A percentile compares a stretch with the other conserved stretches of the same genome.
phyloP scores from a whole-genome alignment of 2,329 filamentous ascomycete genomes.

The Fusarium sp. region DNA sequence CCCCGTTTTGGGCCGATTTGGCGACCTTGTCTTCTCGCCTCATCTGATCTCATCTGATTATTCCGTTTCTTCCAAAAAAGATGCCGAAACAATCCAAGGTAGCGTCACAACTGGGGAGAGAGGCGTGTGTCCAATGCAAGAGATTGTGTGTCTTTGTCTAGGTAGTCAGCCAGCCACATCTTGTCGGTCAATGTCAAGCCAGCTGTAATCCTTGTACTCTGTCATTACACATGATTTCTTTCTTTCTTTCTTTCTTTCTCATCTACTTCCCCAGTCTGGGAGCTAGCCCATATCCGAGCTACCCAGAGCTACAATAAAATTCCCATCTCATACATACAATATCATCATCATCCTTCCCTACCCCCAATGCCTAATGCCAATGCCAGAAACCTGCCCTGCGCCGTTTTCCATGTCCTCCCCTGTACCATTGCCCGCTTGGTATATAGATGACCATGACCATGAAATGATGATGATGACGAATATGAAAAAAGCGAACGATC shows the following conservation, averaged over 20 bases:
- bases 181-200: conserved; percentile 12
- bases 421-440: conserved; percentile 45
- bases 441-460: conserved; percentile 27
- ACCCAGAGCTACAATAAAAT: conserved; percentile 42
- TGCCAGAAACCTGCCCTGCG: conserved; percentile 36
- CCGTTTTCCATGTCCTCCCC: conserved; percentile 24
- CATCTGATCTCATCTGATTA: conserved; percentile 5
- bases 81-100: conserved; percentile 1
- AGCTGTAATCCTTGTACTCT: neutral
- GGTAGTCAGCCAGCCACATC: conserved; percentile 17
- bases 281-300: conserved; percentile 46
- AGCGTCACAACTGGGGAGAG: neutral
- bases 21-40: neutral
- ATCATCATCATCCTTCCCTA: conserved; percentile 20
- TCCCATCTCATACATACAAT: conserved; percentile 15
- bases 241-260: neutral
- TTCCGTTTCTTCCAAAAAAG: neutral
- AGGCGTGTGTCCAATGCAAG: neutral
- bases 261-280: conserved; percentile 22
- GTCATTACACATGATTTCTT: conserved; percentile 10
- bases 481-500: conserved; percentile 37
- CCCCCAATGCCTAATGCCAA: conserved; percentile 16
- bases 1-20: conserved; percentile 27
- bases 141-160: neutral
- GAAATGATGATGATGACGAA: conserved; percentile 29